Conservation (phyloP, 2,329 filamentous ascomycete genomes). For the Ophiostoma fasciatum region DNA sequence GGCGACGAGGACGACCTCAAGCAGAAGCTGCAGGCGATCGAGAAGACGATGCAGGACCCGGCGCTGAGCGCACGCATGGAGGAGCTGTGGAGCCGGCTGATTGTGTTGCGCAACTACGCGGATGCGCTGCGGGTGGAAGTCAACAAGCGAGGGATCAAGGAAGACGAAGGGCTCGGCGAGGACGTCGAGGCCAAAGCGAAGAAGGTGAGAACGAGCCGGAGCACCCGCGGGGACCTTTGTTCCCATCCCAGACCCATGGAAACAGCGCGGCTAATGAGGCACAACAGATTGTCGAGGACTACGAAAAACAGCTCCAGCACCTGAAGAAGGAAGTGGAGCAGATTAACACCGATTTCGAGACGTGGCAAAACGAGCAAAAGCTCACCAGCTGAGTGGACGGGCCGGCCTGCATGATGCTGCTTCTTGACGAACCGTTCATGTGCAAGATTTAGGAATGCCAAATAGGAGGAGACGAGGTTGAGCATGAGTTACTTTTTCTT, state of each 20-base stretch:
- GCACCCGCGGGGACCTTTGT: too few relatives aligned
- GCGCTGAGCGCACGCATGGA: conserved; percentile 62
- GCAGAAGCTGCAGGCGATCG: conserved; percentile 53
- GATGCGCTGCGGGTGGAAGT: conserved; percentile 59
- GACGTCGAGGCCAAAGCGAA: conserved; percentile 59
- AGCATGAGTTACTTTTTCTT: too few relatives aligned
- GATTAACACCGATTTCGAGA: conserved; percentile 40
- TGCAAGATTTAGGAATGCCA: background rate
- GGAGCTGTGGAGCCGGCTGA: conserved; percentile 73
- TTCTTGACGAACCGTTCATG: too few relatives aligned
- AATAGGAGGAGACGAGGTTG: too few relatives aligned
- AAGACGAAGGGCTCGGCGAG: conserved; percentile 46
- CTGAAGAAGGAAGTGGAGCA: conserved; percentile 58
- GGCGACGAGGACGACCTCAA: conserved; percentile 66
- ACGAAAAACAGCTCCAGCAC: conserved; percentile 65
- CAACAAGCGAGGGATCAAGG: conserved; percentile 46
- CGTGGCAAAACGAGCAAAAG: conserved; percentile 36
- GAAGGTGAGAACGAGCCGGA: too few relatives aligned
- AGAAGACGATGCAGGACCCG: conserved; percentile 58
- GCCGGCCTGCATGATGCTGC: too few relatives aligned
- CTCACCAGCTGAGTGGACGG: background rate
- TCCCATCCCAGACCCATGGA: too few relatives aligned
- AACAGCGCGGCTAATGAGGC: too few relatives aligned
- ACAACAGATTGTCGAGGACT: conserved; percentile 63
- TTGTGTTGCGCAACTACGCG: conserved; percentile 58